Percentiles rank a stretch among this genome's conserved stretches.
phyloP scores from a whole-genome alignment of 371 early-diverging fungal species.

The Nematocida sp. region DNA sequence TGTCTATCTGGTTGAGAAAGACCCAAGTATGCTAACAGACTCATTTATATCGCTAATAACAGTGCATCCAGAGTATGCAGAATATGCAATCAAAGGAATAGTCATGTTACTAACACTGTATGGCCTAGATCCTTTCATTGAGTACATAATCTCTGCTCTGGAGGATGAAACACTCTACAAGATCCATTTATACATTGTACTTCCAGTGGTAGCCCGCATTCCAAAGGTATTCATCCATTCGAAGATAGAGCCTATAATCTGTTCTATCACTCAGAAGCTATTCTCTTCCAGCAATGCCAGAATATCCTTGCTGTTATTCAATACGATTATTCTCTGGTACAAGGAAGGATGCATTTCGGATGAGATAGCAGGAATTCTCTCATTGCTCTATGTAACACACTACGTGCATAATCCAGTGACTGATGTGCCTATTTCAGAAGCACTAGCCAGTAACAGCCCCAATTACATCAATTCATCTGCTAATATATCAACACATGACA shows the following conservation, averaged over 20 bases:
- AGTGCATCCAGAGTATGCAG: conserved; percentile 44
- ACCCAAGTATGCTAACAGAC: not conserved
- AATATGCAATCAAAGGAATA: conserved; percentile 34
- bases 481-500: too few relatives aligned
- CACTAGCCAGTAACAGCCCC: too few relatives aligned
- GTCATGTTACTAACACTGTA: not conserved
- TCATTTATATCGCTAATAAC: conserved; percentile 36
- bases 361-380: not conserved
- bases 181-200: conserved; percentile 39
- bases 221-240: conserved; percentile 25
- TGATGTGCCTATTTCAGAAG: not conserved
- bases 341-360: conserved; percentile 7
- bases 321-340: conserved; percentile 32
- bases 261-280: conserved; percentile 3
- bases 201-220: conserved; percentile 12
- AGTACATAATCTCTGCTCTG: conserved; percentile 27
- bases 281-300: conserved; percentile 16
- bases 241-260: conserved; percentile 20
- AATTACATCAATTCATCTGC: too few relatives aligned
- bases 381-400: conserved; percentile 8
- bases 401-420: conserved; percentile 2
- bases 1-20: conserved; percentile 18
- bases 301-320: conserved; percentile 16
- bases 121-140: conserved; percentile 23
- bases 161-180: conserved; percentile 51